Evolutionary conservation across 352 stramenopile genomes (phyloP).

Genomic region (Phytopythium sindhum): DNA sequence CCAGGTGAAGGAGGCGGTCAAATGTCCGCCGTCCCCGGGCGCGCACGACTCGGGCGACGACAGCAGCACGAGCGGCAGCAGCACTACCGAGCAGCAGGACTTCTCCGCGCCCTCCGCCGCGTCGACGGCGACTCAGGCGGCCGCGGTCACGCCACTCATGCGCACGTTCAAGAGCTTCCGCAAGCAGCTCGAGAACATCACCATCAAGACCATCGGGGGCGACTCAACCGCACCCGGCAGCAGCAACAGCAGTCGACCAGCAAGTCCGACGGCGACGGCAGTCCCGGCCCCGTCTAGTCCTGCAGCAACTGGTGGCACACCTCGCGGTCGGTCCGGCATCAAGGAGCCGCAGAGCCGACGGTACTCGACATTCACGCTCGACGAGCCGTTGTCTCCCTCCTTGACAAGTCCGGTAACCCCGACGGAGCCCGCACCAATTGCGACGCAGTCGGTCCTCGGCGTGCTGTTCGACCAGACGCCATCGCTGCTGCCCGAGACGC

Average conservation of each 20-base stretch:
- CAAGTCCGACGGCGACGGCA: slow-evolving; percentile 13
- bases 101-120: slow-evolving; percentile 6
- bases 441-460: background rate
- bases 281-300: background rate
- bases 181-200: slow-evolving; percentile 39
- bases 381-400: background rate
- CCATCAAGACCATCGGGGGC: slow-evolving; percentile 19
- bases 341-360: slow-evolving; percentile 3
- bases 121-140: slow-evolving; percentile 7
- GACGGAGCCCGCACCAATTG: background rate
- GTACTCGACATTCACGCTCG: slow-evolving; percentile 3
- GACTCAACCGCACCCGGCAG: slow-evolving; percentile 8
- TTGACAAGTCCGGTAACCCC: background rate
- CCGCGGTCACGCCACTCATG: slow-evolving; percentile 23
- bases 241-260: slow-evolving; percentile 9
- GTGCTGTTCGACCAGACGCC: background rate
- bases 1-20: slow-evolving; percentile 44
- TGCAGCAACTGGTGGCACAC: background rate
- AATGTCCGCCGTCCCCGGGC: slow-evolving; percentile 41
- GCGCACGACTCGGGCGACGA: slow-evolving; percentile 39
- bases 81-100: slow-evolving; percentile 13
- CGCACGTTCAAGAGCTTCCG: slow-evolving; percentile 65
- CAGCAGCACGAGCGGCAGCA: slow-evolving; percentile 31
- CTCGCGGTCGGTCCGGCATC: slow-evolving; percentile 1
- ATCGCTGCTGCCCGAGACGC: background rate